A percentile compares a stretch with the other conserved stretches of the same genome.
Evolutionary conservation across 2,329 filamentous ascomycete genomes (phyloP).

Genomic region (Scedosporium boydii): DNA sequence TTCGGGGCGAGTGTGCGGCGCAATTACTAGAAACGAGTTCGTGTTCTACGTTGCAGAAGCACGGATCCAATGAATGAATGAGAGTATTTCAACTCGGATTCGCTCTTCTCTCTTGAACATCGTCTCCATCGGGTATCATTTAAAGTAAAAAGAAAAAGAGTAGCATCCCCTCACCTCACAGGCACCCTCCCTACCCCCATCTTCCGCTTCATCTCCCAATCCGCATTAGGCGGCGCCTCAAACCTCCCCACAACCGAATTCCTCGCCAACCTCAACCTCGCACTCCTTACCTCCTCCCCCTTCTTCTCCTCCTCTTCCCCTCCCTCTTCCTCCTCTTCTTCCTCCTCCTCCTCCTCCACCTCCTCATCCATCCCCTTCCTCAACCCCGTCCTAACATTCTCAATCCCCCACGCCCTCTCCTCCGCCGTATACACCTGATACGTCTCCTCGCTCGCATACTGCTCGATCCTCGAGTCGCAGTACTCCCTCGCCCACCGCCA

Average conservation of each 20-base stretch:
- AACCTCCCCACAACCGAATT: constrained; percentile 35
- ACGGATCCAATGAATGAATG: too few species aligned
- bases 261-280: constrained; percentile 36
- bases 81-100: too few species aligned
- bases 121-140: not conserved
- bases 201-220: constrained; percentile 22
- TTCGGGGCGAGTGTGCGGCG: too few species aligned
- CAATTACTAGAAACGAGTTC: too few species aligned
- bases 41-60: too few species aligned
- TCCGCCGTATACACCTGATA: constrained; percentile 61
- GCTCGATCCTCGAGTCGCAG: constrained; percentile 29
- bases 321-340: constrained; percentile 35
- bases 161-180: not conserved
- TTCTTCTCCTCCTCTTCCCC: constrained; percentile 6
- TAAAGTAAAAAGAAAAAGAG: not conserved
- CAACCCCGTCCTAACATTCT: constrained; percentile 65
- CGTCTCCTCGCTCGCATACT: constrained; percentile 33
- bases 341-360: constrained; percentile 47
- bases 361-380: constrained; percentile 42
- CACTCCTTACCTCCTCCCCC: constrained; percentile 19
- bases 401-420: constrained; percentile 56
- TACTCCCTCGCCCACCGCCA: constrained; percentile 40
- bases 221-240: constrained; percentile 33
- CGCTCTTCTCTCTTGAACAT: not conserved
- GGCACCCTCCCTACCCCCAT: not conserved